phyloP scores from a whole-genome alignment of 352 stramenopile species.

The Phytophthora sojae region DNA sequence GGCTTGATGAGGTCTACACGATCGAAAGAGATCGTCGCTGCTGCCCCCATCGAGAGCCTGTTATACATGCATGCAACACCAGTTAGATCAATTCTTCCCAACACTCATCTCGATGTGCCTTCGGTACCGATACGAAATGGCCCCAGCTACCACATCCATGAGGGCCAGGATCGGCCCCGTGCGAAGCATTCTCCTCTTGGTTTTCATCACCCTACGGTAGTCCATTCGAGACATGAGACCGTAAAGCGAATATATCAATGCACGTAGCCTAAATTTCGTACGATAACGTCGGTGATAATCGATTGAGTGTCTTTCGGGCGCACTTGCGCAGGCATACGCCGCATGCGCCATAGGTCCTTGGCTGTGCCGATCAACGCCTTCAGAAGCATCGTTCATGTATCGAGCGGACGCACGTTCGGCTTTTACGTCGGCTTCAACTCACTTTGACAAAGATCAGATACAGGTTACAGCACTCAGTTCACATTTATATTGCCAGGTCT shows the following conservation, averaged over 20 bases:
- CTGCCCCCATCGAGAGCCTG: constrained; percentile 48
- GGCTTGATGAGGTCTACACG: constrained; percentile 63
- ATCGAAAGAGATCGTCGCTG: constrained; percentile 66
- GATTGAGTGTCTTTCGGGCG: constrained; percentile 45
- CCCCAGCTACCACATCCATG: constrained; percentile 61
- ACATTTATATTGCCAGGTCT: background rate
- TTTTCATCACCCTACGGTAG: constrained; percentile 50
- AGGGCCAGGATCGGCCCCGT: constrained; percentile 61
- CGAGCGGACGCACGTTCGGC: background rate
- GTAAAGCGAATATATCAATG: no score
- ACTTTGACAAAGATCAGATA: background rate
- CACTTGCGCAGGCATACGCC: constrained; percentile 43
- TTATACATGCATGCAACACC: constrained; percentile 34
- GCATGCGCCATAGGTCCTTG: constrained; percentile 44
- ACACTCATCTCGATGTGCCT: constrained; percentile 21
- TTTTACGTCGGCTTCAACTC: background rate
- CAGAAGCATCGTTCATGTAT: constrained; percentile 25
- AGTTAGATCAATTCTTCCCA: constrained; percentile 49
- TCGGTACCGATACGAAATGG: constrained; percentile 40
- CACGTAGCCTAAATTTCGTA: constrained; percentile 8
- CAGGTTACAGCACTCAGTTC: background rate
- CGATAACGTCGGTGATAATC: constrained; percentile 55
- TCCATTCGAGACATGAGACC: no score
- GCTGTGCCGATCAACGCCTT: constrained; percentile 38
- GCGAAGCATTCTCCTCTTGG: constrained; percentile 46